Conservation (phyloP, 306 rosid genomes). For the Hippophae rhamnoides region DNA sequence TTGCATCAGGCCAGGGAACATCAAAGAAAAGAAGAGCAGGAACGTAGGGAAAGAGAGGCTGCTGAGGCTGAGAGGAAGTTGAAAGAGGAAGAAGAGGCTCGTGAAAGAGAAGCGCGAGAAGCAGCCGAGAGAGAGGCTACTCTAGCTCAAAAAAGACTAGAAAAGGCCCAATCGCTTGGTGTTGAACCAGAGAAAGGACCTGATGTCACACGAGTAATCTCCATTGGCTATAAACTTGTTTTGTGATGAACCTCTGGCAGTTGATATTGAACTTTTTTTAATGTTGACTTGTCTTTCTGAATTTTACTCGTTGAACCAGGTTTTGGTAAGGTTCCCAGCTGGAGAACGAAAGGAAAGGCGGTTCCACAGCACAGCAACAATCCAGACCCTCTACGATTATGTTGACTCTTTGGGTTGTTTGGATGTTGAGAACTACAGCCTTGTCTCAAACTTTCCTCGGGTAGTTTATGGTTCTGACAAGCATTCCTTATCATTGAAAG, state of each 20-base stretch:
- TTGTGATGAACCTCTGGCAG: background rate
- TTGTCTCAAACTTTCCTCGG: constrained; percentile 90
- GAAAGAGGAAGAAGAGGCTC: constrained; percentile 84
- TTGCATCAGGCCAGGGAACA: constrained; percentile 78
- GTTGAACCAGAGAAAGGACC: constrained; percentile 93
- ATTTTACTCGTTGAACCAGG: constrained; percentile 35
- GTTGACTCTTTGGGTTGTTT: constrained; percentile 82
- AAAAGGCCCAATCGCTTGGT: constrained; percentile 79
- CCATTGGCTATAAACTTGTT: background rate
- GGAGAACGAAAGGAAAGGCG: constrained; percentile 95
- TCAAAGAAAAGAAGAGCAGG: constrained; percentile 87
- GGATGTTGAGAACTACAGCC: constrained; percentile 55
- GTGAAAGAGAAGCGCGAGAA: constrained; percentile 76
- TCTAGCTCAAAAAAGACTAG: constrained; percentile 61
- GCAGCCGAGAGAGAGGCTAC: constrained; percentile 85
- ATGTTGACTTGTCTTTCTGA: background rate
- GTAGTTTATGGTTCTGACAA: constrained; percentile 65
- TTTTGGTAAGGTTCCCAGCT: constrained; percentile 84
- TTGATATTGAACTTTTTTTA: background rate
- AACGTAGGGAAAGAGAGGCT: constrained; percentile 85
- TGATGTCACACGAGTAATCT: constrained; percentile 68
- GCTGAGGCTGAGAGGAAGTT: constrained; percentile 83
- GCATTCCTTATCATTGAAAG: constrained; percentile 55
- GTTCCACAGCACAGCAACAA: constrained; percentile 53
- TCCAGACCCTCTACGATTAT: constrained; percentile 72